A percentile compares a stretch with the other conserved stretches of the same genome.
phyloP scores from a whole-genome alignment of 192 early-diverging fungal species.

The Funneliformis geosporum region DNA sequence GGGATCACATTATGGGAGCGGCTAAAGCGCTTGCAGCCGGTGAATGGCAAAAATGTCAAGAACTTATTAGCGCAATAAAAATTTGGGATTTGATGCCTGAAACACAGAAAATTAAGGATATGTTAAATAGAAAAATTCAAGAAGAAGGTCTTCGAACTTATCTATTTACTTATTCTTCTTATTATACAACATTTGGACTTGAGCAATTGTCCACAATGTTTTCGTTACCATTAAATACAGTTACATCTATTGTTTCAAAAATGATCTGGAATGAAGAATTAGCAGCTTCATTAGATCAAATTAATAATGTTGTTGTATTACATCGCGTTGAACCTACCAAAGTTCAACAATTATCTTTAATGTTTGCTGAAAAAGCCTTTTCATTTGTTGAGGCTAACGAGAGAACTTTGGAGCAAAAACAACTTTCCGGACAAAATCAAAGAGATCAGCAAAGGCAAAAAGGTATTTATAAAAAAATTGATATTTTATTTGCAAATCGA shows the following conservation, averaged over 20 bases:
- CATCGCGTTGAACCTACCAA: constrained; percentile 72
- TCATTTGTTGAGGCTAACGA: constrained; percentile 90
- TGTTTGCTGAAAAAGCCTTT: constrained; percentile 85
- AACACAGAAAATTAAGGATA: constrained; percentile 82
- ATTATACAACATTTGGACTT: constrained; percentile 88
- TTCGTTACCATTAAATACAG: constrained; percentile 62
- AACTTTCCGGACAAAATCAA: constrained; percentile 38
- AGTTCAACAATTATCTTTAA: constrained; percentile 84
- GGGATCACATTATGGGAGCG: constrained; percentile 98
- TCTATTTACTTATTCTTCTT: constrained; percentile 87
- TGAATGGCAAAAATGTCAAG: constrained; percentile 88
- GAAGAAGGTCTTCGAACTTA: constrained; percentile 96
- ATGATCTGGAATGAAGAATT: constrained; percentile 96
- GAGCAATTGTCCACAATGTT: constrained; percentile 88
- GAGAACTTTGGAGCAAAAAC: constrained; percentile 79
- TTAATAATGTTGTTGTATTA: constrained; percentile 76
- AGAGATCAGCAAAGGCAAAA: constrained; percentile 27
- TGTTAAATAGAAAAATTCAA: constrained; percentile 89
- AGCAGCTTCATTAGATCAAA: constrained; percentile 84
- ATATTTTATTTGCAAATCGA: not conserved
- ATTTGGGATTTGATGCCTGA: constrained; percentile 94
- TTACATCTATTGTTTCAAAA: constrained; percentile 80
- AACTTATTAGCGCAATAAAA: constrained; percentile 88
- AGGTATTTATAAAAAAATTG: constrained; percentile 5
- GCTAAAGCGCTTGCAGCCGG: constrained; percentile 88